Percentiles rank a stretch among this genome's conserved stretches.
phyloP scores from a whole-genome alignment of 2,329 filamentous ascomycete genomes.

The Lasiodiplodia sp. region DNA sequence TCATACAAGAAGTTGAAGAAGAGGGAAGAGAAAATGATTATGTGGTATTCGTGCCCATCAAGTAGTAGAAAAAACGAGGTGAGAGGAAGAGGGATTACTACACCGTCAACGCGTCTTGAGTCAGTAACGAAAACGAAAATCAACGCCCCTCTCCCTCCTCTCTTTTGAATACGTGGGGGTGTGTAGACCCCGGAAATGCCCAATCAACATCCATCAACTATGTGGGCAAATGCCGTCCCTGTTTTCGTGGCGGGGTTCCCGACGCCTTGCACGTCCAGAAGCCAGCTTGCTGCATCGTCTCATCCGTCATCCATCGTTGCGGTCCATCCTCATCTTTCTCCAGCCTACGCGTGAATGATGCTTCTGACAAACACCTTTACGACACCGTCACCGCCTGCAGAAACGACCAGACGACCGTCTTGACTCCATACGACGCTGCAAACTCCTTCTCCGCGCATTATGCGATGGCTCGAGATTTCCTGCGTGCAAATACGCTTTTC shows the following conservation, averaged over 20 bases:
- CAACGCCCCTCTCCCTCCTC: slow-evolving; percentile 2
- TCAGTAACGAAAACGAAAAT: neutral
- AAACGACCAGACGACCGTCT: slow-evolving; percentile 93
- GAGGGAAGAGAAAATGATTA: slow-evolving; percentile 2
- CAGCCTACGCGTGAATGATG: slow-evolving; percentile 6
- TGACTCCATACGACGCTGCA: slow-evolving; percentile 95
- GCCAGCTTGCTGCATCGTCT: slow-evolving; percentile 6
- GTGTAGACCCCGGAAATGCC: slow-evolving; percentile 16
- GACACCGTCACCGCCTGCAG: slow-evolving; percentile 91
- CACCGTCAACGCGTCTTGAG: slow-evolving; percentile 1
- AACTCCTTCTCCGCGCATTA: slow-evolving; percentile 96
- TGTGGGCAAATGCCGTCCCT: slow-evolving; percentile 16
- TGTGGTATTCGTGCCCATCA: slow-evolving; percentile 21
- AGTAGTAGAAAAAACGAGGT: neutral
- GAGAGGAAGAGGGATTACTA: slow-evolving; percentile 18
- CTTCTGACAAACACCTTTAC: slow-evolving; percentile 79
- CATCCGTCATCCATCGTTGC: slow-evolving; percentile 18
- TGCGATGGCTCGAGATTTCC: slow-evolving; percentile 89
- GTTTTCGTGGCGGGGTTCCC: slow-evolving; percentile 1
- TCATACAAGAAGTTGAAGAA: slow-evolving; percentile 18
- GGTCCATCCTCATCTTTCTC: neutral
- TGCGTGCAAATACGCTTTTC: slow-evolving; percentile 96
- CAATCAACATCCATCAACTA: slow-evolving; percentile 23
- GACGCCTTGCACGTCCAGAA: neutral
- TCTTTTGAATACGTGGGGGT: slow-evolving; percentile 18